Evolutionary conservation across 352 stramenopile genomes (phyloP).

Genomic region (Blastocystis sp.): DNA sequence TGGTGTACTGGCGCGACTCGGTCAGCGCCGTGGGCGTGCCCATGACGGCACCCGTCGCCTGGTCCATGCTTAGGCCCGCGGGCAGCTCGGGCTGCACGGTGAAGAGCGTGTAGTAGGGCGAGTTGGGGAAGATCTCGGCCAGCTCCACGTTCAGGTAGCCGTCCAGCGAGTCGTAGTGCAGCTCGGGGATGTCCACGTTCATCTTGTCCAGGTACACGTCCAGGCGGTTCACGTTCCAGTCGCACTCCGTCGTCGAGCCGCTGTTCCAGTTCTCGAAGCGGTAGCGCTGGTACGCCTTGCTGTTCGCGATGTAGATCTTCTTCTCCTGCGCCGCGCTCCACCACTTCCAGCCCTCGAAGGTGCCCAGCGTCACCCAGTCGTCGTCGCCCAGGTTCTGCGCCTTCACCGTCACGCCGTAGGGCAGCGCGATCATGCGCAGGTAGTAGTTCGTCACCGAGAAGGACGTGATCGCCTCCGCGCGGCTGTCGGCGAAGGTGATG

Average conservation of each 20-base stretch:
- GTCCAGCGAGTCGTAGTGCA: neutral
- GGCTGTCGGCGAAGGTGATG: neutral
- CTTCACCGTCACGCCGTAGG: neutral
- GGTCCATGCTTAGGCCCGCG: neutral
- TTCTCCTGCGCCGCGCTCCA: conserved; percentile 27
- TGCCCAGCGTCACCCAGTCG: neutral
- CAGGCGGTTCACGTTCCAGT: neutral
- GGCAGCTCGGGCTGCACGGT: conserved; percentile 22
- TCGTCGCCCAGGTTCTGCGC: neutral
- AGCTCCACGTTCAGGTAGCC: conserved; percentile 43
- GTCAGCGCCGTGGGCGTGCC: conserved; percentile 17
- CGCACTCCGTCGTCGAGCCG: neutral
- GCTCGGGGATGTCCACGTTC: neutral
- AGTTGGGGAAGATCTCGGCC: conserved; percentile 42
- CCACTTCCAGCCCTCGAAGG: conserved; percentile 31
- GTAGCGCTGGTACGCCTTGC: neutral
- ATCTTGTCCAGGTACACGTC: neutral
- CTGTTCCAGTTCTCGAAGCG: neutral
- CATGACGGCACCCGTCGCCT: conserved; percentile 26
- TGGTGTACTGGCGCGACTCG: neutral
- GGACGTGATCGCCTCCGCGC: conserved; percentile 20
- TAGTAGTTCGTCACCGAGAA: conserved; percentile 5
- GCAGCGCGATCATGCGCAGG: neutral
- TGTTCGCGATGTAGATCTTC: conserved; percentile 10
- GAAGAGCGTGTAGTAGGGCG: conserved; percentile 26